Evolutionary conservation across 2,329 filamentous ascomycete genomes (phyloP).

Genomic region (Penicillium paneum): DNA sequence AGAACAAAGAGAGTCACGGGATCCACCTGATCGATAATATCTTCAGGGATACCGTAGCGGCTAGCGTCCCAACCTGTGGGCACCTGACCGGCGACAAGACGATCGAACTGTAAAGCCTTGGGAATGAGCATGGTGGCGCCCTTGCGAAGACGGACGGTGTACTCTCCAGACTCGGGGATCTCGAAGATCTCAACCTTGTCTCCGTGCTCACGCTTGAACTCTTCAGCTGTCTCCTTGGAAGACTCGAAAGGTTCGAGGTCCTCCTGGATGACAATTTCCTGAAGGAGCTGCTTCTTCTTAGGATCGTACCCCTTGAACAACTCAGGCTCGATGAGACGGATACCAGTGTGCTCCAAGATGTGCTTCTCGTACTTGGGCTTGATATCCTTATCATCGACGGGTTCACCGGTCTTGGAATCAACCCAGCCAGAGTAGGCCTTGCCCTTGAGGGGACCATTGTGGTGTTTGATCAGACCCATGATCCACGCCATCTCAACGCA

Average conservation of each 20-base stretch:
- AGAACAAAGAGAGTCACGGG: conserved; percentile 94
- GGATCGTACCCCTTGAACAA: conserved; percentile 96
- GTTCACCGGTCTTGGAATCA: conserved; percentile 87
- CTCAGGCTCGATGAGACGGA: conserved; percentile 95
- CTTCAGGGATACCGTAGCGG: conserved; percentile 92
- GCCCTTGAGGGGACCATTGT: conserved; percentile 94
- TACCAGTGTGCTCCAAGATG: conserved; percentile 94
- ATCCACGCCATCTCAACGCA: conserved; percentile 99
- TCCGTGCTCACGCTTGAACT: conserved; percentile 95
- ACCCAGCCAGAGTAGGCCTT: conserved; percentile 96
- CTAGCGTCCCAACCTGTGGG: conserved; percentile 97
- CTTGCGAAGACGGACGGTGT: conserved; percentile 91
- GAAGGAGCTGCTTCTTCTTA: conserved; percentile 96
- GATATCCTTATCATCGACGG: conserved; percentile 96
- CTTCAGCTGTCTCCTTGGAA: conserved; percentile 93
- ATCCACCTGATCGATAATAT: conserved; percentile 96
- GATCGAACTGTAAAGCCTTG: conserved; percentile 95
- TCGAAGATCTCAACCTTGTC: conserved; percentile 98
- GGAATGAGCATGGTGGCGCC: conserved; percentile 92
- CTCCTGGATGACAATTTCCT: conserved; percentile 96
- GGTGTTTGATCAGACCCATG: conserved; percentile 98
- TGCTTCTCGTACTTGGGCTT: conserved; percentile 97
- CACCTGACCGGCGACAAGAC: conserved; percentile 93
- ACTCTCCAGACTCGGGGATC: conserved; percentile 89
- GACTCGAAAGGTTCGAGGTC: conserved; percentile 96